Evolutionary conservation across 805 yeast species (phyloP).

Genomic region (Candida golubevii): DNA sequence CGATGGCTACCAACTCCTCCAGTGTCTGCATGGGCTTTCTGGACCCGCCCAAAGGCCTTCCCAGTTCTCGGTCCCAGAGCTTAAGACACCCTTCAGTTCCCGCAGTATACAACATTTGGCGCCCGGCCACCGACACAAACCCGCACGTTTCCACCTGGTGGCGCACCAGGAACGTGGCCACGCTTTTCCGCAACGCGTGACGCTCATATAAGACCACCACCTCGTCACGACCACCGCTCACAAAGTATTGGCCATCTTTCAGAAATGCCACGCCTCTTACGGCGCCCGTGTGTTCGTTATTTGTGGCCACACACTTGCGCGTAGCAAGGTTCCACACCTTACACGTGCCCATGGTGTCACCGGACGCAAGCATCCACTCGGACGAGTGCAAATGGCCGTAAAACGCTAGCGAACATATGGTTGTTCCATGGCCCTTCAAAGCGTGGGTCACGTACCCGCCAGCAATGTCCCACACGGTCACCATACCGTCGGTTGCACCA

Average conservation of each 20-base stretch:
- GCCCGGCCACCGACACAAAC: slow-evolving; percentile 35
- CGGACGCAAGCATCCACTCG: slow-evolving; percentile 76
- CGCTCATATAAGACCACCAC: slow-evolving; percentile 58
- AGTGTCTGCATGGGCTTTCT: slow-evolving; percentile 49
- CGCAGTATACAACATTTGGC: slow-evolving; percentile 56
- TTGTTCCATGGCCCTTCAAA: slow-evolving; percentile 89
- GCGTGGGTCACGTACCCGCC: slow-evolving; percentile 87
- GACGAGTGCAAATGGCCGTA: slow-evolving; percentile 64
- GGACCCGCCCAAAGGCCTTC: slow-evolving; percentile 43
- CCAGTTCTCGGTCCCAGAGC: slow-evolving; percentile 55
- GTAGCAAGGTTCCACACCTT: slow-evolving; percentile 65
- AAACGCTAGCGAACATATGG: slow-evolving; percentile 70
- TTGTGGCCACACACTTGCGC: slow-evolving; percentile 59
- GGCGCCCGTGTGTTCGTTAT: slow-evolving; percentile 75
- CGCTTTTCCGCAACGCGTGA: slow-evolving; percentile 44
- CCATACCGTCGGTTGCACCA: slow-evolving; percentile 93
- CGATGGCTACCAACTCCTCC: slow-evolving; percentile 72
- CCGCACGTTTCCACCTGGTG: slow-evolving; percentile 74
- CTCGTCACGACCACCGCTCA: slow-evolving; percentile 90
- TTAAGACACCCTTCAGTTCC: slow-evolving; percentile 72
- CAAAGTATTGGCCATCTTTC: slow-evolving; percentile 47
- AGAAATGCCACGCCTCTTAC: slow-evolving; percentile 79
- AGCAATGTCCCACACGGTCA: slow-evolving; percentile 87
- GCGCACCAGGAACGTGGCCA: slow-evolving; percentile 64
- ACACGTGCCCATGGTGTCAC: slow-evolving; percentile 55